phyloP scores from a whole-genome alignment of 441 rosid species.

The Hura crepitans region DNA sequence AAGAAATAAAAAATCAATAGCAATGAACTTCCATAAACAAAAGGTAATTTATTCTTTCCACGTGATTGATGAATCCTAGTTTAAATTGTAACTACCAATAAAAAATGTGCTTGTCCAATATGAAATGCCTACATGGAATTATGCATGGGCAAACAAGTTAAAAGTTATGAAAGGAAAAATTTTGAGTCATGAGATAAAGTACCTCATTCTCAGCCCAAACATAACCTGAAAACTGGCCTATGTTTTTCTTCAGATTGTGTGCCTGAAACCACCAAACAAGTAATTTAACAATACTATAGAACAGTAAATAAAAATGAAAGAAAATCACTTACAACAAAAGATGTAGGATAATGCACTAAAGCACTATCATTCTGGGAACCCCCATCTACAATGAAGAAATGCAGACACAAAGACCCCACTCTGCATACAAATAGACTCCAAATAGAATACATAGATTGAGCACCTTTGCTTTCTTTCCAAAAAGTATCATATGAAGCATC shows the following conservation, averaged over 20 bases:
- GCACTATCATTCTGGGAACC: not conserved
- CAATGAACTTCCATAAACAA: constrained; percentile 13
- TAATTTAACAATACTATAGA: constrained; percentile 11
- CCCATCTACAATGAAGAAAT: not conserved
- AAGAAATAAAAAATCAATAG: constrained; percentile 1
- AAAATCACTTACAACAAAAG: not conserved
- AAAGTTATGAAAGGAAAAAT: no score
- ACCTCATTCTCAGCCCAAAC: constrained; percentile 91
- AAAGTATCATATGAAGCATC: constrained; percentile 68
- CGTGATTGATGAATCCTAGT: not conserved
- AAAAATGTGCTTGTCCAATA: not conserved
- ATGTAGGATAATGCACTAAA: not conserved
- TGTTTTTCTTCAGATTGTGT: constrained; percentile 72
- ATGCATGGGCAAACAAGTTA: no score
- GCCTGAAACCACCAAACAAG: constrained; percentile 42
- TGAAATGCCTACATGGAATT: no score
- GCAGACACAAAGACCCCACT: not conserved
- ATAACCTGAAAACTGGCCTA: constrained; percentile 88
- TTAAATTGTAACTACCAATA: constrained; percentile 1
- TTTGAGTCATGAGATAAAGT: constrained; percentile 9
- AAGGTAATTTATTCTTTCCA: not conserved
- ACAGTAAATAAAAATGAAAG: not conserved
- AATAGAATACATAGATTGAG: not conserved
- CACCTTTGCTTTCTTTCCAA: constrained; percentile 98
- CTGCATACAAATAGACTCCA: not conserved